Evolutionary conservation across 371 early-diverging fungal genomes (phyloP), one percentile per base, ranked within the genome.

Genomic region (Cokeromyces recurvatus): DNA sequence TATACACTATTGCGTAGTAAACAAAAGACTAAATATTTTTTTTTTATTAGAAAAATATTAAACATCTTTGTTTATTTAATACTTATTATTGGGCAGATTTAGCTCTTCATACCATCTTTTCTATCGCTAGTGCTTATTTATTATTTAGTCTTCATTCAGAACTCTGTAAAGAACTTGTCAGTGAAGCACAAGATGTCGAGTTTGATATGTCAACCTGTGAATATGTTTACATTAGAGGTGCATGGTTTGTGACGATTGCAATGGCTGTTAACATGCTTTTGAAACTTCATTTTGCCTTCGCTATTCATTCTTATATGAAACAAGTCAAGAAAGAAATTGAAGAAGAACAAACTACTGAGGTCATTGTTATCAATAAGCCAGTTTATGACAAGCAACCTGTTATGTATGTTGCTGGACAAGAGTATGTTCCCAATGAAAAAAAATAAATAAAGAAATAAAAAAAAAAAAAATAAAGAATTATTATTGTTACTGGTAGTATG

Each of bases 211-310:
- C 55, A 16, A 53, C 58, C 2, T 71, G 72, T 37, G 64, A 66
- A 43, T 19, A 42, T n/a, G 51, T 60, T 14, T 60, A 63, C 43
- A 57, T 61, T 42, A 39, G 36, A 3, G 60, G 59, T 23, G 56
- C 64, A 6, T 63, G 64, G 66, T 35, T 71, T 20, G 52, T 66
- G 9, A 66, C 59, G 8, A 11, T 66, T 17, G 64, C 62, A 2
- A 62, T 68, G 68, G 64, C 66, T 1, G 38, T 71, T 32, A 66
- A 61, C 34, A 47, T 71, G 59, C 35, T 71, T 14, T 47, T 71
- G 48, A 68, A 71, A 61, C 58, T 71, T 49, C 72, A 71, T 29
- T 71, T 61, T 48, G 72, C 68, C 16, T 61, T 71, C 38, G 72
- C 72, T 32, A 66, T 71, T 40, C 68, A 62, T 23, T 37, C 62